These are phyloP conservation scores for Primulina huaijiensis DNA, from an alignment of 257 asterid genomes.

Conservation along the genomic window DNA sequence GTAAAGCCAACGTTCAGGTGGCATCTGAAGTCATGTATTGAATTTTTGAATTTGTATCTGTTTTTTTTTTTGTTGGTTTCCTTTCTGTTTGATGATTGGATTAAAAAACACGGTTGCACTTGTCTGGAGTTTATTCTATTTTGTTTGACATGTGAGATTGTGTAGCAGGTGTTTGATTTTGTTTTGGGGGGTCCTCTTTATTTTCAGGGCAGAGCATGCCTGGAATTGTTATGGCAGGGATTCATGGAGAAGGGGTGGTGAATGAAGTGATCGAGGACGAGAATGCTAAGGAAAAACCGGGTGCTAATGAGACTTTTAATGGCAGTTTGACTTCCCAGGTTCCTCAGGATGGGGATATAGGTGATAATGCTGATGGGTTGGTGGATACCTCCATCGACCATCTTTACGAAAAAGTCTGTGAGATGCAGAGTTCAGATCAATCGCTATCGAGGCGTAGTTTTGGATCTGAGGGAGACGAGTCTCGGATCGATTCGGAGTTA, in stretches of 20 bases:
- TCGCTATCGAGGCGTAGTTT: slow-evolving; percentile 88
- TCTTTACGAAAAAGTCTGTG: slow-evolving; percentile 83
- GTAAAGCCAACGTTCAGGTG: slow-evolving; percentile 1
- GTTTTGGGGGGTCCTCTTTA: slow-evolving; percentile 27
- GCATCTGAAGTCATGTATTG: slow-evolving; percentile 14
- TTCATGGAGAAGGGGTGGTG: slow-evolving; percentile 45
- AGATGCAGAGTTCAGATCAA: slow-evolving; percentile 95
- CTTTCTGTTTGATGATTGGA: slow-evolving; percentile 14
- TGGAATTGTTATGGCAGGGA: slow-evolving; percentile 62
- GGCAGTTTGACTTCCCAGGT: slow-evolving; percentile 33
- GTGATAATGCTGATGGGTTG: slow-evolving; percentile 34
- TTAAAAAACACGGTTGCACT: slow-evolving; percentile 20
- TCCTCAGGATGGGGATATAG: slow-evolving; percentile 37
- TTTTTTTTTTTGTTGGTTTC: slow-evolving; percentile 16
- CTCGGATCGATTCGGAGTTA: slow-evolving; percentile 81
- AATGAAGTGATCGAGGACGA: slow-evolving; percentile 43
- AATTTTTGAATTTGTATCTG: slow-evolving; percentile 14
- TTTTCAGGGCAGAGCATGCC: slow-evolving; percentile 49
- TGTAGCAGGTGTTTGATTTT: slow-evolving; percentile 38
- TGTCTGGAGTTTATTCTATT: slow-evolving; percentile 5
- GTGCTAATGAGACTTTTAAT: slow-evolving; percentile 24
- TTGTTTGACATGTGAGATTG: slow-evolving; percentile 11
- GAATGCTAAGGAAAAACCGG: slow-evolving; percentile 41
- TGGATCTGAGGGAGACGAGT: slow-evolving; percentile 94
- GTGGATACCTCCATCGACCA: slow-evolving; percentile 81